These are phyloP conservation scores for Aspergillus novofumigatus DNA, from an alignment of 2,329 filamentous ascomycete species.

Conservation along the genomic window DNA sequence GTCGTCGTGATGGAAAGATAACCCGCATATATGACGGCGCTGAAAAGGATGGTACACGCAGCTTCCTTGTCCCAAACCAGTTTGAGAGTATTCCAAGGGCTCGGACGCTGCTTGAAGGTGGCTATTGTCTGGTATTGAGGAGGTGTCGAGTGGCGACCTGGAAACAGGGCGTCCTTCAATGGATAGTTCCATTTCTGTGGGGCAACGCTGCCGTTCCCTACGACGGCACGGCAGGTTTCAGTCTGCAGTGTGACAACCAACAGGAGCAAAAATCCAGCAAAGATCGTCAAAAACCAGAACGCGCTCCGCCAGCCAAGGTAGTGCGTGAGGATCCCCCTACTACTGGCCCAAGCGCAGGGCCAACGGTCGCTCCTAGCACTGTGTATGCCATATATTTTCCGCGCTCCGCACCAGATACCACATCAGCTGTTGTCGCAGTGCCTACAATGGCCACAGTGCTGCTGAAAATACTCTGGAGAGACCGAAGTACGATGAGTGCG, in stretches of 20 bases:
- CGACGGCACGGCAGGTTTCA: constrained; percentile 31
- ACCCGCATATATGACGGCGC: constrained; percentile 29
- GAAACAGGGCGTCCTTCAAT: constrained; percentile 2
- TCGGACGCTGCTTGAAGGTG: not conserved
- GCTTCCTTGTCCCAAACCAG: constrained; percentile 27
- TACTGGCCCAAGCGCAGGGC: constrained; percentile 26
- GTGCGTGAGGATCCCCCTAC: constrained; percentile 26
- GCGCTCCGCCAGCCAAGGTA: constrained; percentile 26
- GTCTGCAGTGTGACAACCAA: constrained; percentile 16
- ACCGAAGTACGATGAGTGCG: constrained; percentile 27
- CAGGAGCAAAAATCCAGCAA: constrained; percentile 17
- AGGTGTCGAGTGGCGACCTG: not conserved
- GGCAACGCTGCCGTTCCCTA: constrained; percentile 27
- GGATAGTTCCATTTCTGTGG: constrained; percentile 12
- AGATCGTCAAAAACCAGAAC: constrained; percentile 30
- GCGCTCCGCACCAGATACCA: constrained; percentile 27
- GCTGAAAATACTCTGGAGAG: constrained; percentile 27
- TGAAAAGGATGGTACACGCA: constrained; percentile 28
- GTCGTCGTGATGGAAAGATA: constrained; percentile 34
- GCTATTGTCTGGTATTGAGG: not conserved
- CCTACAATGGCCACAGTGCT: constrained; percentile 26
- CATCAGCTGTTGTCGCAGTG: constrained; percentile 30
- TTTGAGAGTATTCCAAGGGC: not conserved
- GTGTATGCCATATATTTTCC: constrained; percentile 28
- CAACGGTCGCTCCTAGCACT: constrained; percentile 19